Base-by-base conservation (phyloP, 2,329 filamentous ascomycete genomes). In the Ophiostoma pallidulum region DNA sequence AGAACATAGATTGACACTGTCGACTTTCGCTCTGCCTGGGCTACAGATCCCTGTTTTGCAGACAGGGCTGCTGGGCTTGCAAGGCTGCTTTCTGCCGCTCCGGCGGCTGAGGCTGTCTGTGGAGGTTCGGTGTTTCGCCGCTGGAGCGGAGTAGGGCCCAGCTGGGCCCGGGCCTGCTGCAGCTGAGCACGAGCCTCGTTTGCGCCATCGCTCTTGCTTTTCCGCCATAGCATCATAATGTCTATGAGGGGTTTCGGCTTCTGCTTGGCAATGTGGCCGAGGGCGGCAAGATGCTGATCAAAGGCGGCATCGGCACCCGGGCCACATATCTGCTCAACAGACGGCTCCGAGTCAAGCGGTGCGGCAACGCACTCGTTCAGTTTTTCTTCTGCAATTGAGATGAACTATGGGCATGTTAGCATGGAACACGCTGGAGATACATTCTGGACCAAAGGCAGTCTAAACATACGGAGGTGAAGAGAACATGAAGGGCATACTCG, bases 191-290 rank as follows among this genome's bases (percentile, higher is more conserved):
- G 73, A 24, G 84, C 82, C 53, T 83, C 78, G 56, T 79, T 83
- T 24, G 90, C 89, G 19, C 84, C 81, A 64, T 97, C 91, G 54
- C 89, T 94, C 69, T 97, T 97, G 54, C 80, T 86, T 65, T 96
- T 97, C 48, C 92, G 82, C 92, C 92, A 98, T 28, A 94, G 77
- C 87, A 98, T 98, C 64, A 98, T 89, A 18, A 87, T 90, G 64
- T 98, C 92, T 59, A 98, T 96, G 44, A 98, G 68, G 5, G 89
- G 86, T 62, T 94, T 97, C 5, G 94, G 94, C 61, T 94, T 94
- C 56, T 90, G 85, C 50, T 88, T 86, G 45, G 91, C 88, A 59
- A 98, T 95, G 62, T 97, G 91, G 4, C 92, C 92, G 33, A 98
- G 74, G 14, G 94, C 92, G 24, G 83, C 81, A 54, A 98, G 94